These are phyloP conservation scores for Boletales sp. DNA, from an alignment of 768 basidiomycete species.

Conservation along the genomic window DNA sequence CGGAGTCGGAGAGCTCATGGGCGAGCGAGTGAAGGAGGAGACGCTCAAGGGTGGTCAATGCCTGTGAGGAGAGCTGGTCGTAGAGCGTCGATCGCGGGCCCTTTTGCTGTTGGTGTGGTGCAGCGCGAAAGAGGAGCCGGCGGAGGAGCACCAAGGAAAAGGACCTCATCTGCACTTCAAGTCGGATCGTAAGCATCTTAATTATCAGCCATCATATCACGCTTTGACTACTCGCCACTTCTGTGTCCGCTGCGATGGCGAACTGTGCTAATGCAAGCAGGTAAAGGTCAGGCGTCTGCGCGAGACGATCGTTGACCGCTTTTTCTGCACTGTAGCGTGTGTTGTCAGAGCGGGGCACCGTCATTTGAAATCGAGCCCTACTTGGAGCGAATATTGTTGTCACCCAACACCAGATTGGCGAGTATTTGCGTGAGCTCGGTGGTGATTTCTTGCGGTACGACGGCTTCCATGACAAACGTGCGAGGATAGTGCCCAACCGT, in stretches of 20 bases:
- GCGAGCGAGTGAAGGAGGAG: constrained; percentile 67
- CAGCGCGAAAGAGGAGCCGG: constrained; percentile 68
- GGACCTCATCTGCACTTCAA: constrained; percentile 65
- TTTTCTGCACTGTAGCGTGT: constrained; percentile 58
- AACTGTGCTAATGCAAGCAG: constrained; percentile 78
- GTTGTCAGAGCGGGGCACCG: constrained; percentile 7
- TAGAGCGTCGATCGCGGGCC: constrained; percentile 58
- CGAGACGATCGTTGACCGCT: constrained; percentile 76
- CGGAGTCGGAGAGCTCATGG: constrained; percentile 54
- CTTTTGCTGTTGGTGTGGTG: constrained; percentile 35
- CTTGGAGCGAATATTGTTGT: constrained; percentile 79
- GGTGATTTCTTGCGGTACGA: constrained; percentile 61
- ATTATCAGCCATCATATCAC: constrained; percentile 1
- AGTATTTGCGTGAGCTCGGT: constrained; percentile 79
- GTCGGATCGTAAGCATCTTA: constrained; percentile 5
- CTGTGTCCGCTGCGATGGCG: constrained; percentile 71
- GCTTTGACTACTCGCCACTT: constrained; percentile 54
- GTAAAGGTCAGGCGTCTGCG: constrained; percentile 75
- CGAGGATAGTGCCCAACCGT: neutral
- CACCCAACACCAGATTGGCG: constrained; percentile 78
- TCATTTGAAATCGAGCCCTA: constrained; percentile 21
- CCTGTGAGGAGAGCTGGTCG: constrained; percentile 68
- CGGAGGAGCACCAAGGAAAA: constrained; percentile 81
- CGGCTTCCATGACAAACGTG: constrained; percentile 25
- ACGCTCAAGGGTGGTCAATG: constrained; percentile 65